Base-by-base conservation (phyloP, 352 stramenopile genomes). In the Globisporangium okanoganense region DNA sequence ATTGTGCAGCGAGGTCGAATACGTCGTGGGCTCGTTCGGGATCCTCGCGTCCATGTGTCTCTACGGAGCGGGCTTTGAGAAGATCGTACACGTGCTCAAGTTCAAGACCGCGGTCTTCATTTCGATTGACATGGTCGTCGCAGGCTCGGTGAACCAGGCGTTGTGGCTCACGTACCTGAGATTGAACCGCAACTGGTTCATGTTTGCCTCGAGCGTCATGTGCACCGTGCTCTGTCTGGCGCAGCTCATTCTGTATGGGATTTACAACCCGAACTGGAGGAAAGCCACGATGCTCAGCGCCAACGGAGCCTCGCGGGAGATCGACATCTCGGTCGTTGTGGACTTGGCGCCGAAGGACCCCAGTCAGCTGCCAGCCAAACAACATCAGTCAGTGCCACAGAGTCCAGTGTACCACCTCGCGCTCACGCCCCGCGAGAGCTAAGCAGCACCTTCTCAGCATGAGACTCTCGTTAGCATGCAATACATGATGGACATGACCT, bases 121-220 rank as follows among this genome's bases (percentile, higher is more conserved):
- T 25, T 70, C 79, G 40, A 79, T 87, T 27, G 59, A 71, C 14
- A 75, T 85, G 65, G 70, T 85, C 27, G 49, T 80, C 43, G 71
- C 68, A 0, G 72, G 66, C 16, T 60, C 66, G 0, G 58, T 73
- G 27, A 87, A 84, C 67, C 79, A 77, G 52, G 59, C 56, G 12
- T 41, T 80, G 20, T 87, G 78, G 78, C 62, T 85, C 36, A 56
- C 72, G 29, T 84, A 87, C 61, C 71, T 72, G 2, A 55, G 69
- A 3, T 43, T 85, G 22, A 64, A 77, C 44, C 66, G 54, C 43
- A 75, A 82, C 66, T 82, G 69, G 73, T 70, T 85, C 65, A 74
- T 85, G 62, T 71, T 87, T 49, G 65, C 73, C 41, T 75, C 75
- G 5, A 81, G 83, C 57, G 57, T 68, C 6, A 70, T 75, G 40